Evolutionary conservation across 1,139 yeast genomes (phyloP), one percentile per base, ranked within the genome.

Genomic region (Geotrichum candidum): DNA sequence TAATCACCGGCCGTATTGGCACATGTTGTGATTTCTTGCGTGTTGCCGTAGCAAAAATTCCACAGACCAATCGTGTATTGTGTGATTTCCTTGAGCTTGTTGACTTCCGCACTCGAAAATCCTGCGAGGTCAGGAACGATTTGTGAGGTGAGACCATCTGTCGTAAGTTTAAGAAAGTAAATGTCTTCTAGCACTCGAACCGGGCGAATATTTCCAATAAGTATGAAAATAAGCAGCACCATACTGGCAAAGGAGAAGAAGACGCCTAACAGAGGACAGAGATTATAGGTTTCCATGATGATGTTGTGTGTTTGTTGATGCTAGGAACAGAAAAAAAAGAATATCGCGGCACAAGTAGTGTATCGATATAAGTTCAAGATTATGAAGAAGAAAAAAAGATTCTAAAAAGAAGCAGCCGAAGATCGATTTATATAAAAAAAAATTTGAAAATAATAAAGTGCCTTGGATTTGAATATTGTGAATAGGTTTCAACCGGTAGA

Each of bases 161-260:
- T 52, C 41, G 56, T 23, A 23, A 59, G 52, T 11, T 51, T 33
- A 1, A 59, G 52, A 41, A 59, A 59, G 51, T 56, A 55, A 18
- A 59, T 59, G 54, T 52, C 54, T 51, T 51, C 46, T n/a, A 59
- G 56, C 5, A 56, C 54, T 2, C 50, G 23, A 10, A 22, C 22
- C 1, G 58, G 53, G n/a, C 51, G n/a, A n/a, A 52, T 46, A 51
- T 53, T 55, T 11, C 61, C 61, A 22, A 59, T 59, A 13, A 59
- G 51, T 9, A 53, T 50, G 46, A 55, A 56, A 2, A 59, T 15
- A 11, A 56, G 33, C 11, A 59, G 61, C 31, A 35, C 56, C 3
- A 56, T 22, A 18, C 53, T 35, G 25, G 61, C 61, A 45, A 59
- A 45, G 9, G 61, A 59, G 23, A 59, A 56, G 53, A 59, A 54